Evolutionary conservation across 257 asterid genomes (phyloP), one percentile per base, ranked within the genome.

Genomic region (Anisodus tanguticus): DNA sequence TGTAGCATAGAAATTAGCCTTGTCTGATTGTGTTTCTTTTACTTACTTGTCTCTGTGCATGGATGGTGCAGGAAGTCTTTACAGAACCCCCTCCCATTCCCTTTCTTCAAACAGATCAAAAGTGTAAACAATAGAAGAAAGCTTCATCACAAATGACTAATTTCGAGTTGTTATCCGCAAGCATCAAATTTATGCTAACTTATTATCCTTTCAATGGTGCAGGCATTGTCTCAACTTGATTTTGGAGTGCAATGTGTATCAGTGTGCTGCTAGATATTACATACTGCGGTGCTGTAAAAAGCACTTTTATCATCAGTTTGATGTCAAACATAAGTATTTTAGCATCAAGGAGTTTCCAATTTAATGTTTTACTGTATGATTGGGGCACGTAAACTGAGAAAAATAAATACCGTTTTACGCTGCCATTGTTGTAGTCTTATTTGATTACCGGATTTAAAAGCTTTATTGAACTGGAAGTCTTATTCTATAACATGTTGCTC

Each of bases 121-220:
- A 70, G 31, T 70, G 16, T 41, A 70, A 66, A 31, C 45, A 66
- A 35, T 19, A 74, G 37, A 49, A 26, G 64, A 31, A 77, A 77
- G 64, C 26, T 7, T 53, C 62, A 77, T 16, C 64, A 26, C 15
- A 26, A 77, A 13, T 51, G 59, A 15, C 45, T 22, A 76, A 26
- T 76, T 19, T 76, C 6, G 26, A 51, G 0, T 51, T 76, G 22
- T 4, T 6, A 22, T 12, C 62, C 0, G 4, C 60, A 5, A 76
- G 8, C 26, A 76, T 76, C 47, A 53, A 22, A 76, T 77, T 53
- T 26, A 26, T 53, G 45, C 31, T 53, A 31, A 9, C 15, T 13
- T 77, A 19, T 13, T 77, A 19, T 53, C 82, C 66, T 53, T 77
- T 77, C 43, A 77, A 53, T 53, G 82, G 82, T 53, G 66, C 82